Evolutionary conservation across 352 stramenopile genomes (phyloP), one percentile per base, ranked within the genome.

Genomic region (Ophiocytium majus): DNA sequence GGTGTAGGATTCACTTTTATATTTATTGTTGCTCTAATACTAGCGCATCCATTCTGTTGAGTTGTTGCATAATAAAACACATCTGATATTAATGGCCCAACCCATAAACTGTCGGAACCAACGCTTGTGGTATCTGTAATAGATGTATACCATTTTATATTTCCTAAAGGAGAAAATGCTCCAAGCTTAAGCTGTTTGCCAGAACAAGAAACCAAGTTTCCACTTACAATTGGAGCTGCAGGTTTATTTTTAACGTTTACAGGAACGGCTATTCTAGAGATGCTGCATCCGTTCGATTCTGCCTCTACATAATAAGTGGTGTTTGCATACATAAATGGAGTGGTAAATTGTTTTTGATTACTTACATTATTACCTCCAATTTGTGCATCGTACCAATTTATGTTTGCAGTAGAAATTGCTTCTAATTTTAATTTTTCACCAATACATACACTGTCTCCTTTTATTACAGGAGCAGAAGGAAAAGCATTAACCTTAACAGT

Each of bases 131-230:
- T 71, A 71, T 71, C 57, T 71, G 57, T 71, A 71, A 71, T 71
- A 71, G 57, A 71, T 71, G 57, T 71, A 71, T 71, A 71, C 57
- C 57, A 71, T 71, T 71, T 71, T 71, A 71, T 71, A 71, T 71
- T 71, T 71, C 57, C 57, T 71, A 71, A 71, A 71, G 57, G 57
- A 71, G 57, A 71, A 71, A 71, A 71, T 71, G 57, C 57, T 71
- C 57, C 57, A 71, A 71, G 57, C 57, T 71, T 71, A 71, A 71
- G 57, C 57, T 71, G 57, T 71, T 71, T 71, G 57, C 57, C 57
- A 71, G 57, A 71, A 71, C 57, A 71, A 71, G 57, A 71, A 71
- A 71, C 57, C 57, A 71, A 71, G 57, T 71, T 71, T 71, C 57
- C 57, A 71, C 57, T 71, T 71, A 71, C 57, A 71, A 71, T 71